Conservation (phyloP, 306 rosid genomes). For the Sindora glabra region DNA sequence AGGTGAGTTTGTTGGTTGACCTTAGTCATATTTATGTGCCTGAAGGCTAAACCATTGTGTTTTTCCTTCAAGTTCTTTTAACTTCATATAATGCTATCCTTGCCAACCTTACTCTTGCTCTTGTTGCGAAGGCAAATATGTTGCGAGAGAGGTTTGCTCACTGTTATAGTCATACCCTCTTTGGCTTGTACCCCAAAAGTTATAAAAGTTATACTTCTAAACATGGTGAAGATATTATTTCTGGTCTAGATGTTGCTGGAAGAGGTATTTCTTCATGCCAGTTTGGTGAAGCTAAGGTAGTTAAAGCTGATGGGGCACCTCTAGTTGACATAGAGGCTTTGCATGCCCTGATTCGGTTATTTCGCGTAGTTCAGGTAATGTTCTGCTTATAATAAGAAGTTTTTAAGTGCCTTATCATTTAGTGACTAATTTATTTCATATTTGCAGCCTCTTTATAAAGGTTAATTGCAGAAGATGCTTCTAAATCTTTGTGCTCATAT, state of each 20-base stretch:
- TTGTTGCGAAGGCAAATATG: slow-evolving; percentile 95
- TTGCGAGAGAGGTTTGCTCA: slow-evolving; percentile 94
- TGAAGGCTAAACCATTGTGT: slow-evolving; percentile 4
- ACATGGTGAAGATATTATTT: slow-evolving; percentile 64
- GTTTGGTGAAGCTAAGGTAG: slow-evolving; percentile 60
- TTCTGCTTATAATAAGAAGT: background rate
- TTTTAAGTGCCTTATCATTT: background rate
- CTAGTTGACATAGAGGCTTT: slow-evolving; percentile 73
- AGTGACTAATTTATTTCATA: slow-evolving; percentile 9
- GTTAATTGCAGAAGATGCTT: slow-evolving; percentile 93
- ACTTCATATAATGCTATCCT: slow-evolving; percentile 94
- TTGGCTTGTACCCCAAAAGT: slow-evolving; percentile 87
- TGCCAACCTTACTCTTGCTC: slow-evolving; percentile 93
- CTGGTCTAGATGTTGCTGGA: slow-evolving; percentile 61
- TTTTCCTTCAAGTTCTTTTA: slow-evolving; percentile 63
- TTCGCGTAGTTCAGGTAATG: slow-evolving; percentile 94
- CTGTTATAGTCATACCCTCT: slow-evolving; percentile 77
- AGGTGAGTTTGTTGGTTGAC: slow-evolving; percentile 40
- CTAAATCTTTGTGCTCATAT: slow-evolving; percentile 79
- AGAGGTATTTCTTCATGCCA: slow-evolving; percentile 62
- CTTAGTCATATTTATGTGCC: background rate
- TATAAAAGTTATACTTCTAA: slow-evolving; percentile 88
- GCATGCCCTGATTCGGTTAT: slow-evolving; percentile 79
- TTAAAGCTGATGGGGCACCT: slow-evolving; percentile 95
- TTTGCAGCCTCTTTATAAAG: slow-evolving; percentile 90